A percentile compares a stretch with the other conserved stretches of the same genome.
Conservation (phyloP, 2,329 filamentous ascomycete species). For the Ascochyta pisi region DNA sequence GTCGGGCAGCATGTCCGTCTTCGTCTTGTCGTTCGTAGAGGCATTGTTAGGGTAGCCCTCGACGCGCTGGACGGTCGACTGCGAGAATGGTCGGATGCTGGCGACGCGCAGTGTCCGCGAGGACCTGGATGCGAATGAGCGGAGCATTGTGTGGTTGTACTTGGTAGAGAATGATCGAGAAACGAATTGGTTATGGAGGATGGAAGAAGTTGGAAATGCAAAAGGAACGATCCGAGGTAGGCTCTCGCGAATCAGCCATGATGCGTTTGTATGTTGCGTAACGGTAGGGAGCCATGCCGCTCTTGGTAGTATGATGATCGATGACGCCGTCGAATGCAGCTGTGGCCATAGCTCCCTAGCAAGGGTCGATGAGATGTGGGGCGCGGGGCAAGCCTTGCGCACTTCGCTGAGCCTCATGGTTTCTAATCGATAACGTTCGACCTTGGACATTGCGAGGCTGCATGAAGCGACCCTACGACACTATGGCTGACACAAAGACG, state of each 20-base stretch:
- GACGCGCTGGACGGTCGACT: conserved; percentile 17
- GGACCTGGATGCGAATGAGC: conserved; percentile 18
- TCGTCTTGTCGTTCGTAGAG: conserved; percentile 30
- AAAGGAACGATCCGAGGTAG: background rate
- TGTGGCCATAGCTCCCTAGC: conserved; percentile 10
- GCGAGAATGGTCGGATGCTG: conserved; percentile 24
- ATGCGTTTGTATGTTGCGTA: conserved; percentile 19
- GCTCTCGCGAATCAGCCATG: conserved; percentile 17
- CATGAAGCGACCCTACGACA: conserved; percentile 13
- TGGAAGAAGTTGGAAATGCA: background rate
- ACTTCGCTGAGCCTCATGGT: conserved; percentile 1
- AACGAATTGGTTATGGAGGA: background rate
- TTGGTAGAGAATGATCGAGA: background rate
- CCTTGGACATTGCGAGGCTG: background rate
- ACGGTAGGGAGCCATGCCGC: background rate
- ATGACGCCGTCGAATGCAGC: conserved; percentile 26
- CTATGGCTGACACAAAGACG: conserved; percentile 24
- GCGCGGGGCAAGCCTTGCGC: background rate
- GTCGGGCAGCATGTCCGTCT: conserved; percentile 34
- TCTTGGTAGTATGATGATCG: conserved; percentile 26
- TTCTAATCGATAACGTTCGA: conserved; percentile 11
- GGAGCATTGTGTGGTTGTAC: conserved; percentile 18
- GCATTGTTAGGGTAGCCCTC: conserved; percentile 26
- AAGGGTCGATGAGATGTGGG: background rate
- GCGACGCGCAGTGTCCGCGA: conserved; percentile 11